Evolutionary conservation across 140 eudicot genomes (phyloP), one percentile per base, ranked within the genome.

Genomic region (Stevia rebaudiana): DNA sequence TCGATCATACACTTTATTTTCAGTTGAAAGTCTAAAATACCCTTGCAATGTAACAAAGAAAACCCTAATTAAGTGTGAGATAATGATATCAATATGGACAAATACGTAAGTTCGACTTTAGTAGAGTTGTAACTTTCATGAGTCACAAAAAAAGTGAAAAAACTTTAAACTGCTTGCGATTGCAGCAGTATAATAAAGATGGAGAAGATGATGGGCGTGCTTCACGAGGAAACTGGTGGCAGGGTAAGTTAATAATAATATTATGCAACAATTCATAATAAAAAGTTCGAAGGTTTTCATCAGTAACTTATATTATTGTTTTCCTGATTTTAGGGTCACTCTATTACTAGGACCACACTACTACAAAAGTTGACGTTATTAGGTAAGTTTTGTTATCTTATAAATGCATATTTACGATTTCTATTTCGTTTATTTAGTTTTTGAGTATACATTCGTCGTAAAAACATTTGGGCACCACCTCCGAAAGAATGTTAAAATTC

Each of bases 201-300:
- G 81, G 80, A 33, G 97, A 79, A 78, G 95, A 89, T 31, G 95
- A 89, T 31, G 91, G 83, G 56, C 78, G 70, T 72, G 97, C 90
- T 71, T 85, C 96, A 13, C 68, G 95, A 76, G 96, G 96, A 61
- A 88, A 85, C 44, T 88, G 95, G 95, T 89, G 97, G 97, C 89
- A 83, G 74, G 97, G 97, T 85, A 73, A 30, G 41, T 31, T n/a
- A n/a, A n/a, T n/a, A n/a, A n/a, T n/a, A n/a, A n/a, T n/a, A n/a
- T n/a, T 10, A 55, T 56, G 11, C 7, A 35, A 35, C 17, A 30
- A 56, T 58, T 25, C 40, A 56, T 56, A 15, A 56, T 24, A 30
- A 30, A 30, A 30, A 30, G 11, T 31, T 48, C 8, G 43, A 56
- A 3, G 42, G 42, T 30, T 44, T 71, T 39, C 4, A 30, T 39